Conservation (phyloP, 2,329 filamentous ascomycete species). For the Arthroderma sp. region DNA sequence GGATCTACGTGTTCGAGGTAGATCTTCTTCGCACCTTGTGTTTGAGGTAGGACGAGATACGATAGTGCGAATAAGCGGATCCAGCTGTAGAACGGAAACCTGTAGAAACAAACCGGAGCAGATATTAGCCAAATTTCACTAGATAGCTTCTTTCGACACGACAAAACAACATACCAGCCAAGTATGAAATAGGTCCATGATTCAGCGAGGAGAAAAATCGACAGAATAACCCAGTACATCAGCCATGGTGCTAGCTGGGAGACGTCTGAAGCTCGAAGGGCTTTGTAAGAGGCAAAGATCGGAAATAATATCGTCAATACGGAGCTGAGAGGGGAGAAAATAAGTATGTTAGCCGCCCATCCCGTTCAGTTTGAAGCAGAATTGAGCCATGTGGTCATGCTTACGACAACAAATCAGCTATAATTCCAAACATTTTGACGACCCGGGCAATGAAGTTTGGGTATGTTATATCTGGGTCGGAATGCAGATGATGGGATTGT, state of each 20-base stretch:
- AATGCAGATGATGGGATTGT: too few species aligned
- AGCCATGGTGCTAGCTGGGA: slow-evolving; percentile 90
- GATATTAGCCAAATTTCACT: not conserved
- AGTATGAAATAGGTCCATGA: slow-evolving; percentile 81
- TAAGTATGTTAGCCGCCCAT: slow-evolving; percentile 13
- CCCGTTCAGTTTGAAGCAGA: slow-evolving; percentile 6
- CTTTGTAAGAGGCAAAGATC: slow-evolving; percentile 95
- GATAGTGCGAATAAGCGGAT: slow-evolving; percentile 74
- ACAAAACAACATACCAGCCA: slow-evolving; percentile 45
- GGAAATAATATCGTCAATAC: slow-evolving; percentile 84
- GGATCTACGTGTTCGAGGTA: slow-evolving; percentile 80
- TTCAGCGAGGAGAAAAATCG: slow-evolving; percentile 67
- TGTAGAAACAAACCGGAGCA: slow-evolving; percentile 17
- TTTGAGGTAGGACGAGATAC: slow-evolving; percentile 93
- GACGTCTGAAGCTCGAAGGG: slow-evolving; percentile 81
- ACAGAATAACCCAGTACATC: slow-evolving; percentile 96
- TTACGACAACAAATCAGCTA: slow-evolving; percentile 66
- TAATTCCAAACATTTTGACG: slow-evolving; percentile 56
- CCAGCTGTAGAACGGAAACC: slow-evolving; percentile 89
- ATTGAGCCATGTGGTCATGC: slow-evolving; percentile 22
- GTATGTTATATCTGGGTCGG: too few species aligned
- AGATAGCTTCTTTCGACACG: not conserved
- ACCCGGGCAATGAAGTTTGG: too few species aligned
- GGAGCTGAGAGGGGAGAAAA: slow-evolving; percentile 43
- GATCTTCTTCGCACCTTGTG: slow-evolving; percentile 77